Conservation (phyloP, 345 rosid genomes). For the Populus tremula region DNA sequence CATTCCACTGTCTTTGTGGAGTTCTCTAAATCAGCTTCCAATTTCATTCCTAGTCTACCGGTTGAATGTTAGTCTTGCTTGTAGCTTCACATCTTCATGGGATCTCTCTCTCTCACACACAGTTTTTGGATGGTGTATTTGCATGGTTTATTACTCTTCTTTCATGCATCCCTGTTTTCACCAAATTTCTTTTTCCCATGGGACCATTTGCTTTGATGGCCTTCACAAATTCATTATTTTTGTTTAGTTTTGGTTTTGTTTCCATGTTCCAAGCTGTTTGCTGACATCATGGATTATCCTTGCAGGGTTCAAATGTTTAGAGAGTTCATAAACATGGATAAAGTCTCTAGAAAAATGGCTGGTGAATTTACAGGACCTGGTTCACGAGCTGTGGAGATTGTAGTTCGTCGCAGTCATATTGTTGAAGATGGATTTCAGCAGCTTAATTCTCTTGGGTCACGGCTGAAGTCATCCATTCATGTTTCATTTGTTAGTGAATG, state of each 20-base stretch:
- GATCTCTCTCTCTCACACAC: not conserved
- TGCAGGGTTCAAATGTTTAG: slow-evolving; percentile 94
- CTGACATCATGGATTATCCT: slow-evolving; percentile 30
- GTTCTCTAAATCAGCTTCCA: too few relatives aligned
- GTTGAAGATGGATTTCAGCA: slow-evolving; percentile 94
- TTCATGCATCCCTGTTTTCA: not conserved
- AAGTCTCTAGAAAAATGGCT: slow-evolving; percentile 79
- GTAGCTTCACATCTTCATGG: not conserved
- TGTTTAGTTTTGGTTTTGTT: slow-evolving; percentile 7
- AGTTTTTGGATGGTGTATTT: too few relatives aligned
- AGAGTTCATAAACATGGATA: slow-evolving; percentile 88
- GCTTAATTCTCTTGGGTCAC: slow-evolving; percentile 72
- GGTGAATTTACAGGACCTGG: slow-evolving; percentile 89
- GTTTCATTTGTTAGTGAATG: slow-evolving; percentile 94
- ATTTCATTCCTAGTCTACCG: too few relatives aligned
- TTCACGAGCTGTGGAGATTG: slow-evolving; percentile 78
- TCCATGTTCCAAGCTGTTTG: slow-evolving; percentile 14
- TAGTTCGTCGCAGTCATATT: slow-evolving; percentile 81
- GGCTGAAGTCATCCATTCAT: slow-evolving; percentile 85
- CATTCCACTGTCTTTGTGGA: too few relatives aligned
- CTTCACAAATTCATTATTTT: not conserved
- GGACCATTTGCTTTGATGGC: not conserved
- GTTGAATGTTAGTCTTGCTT: not conserved
- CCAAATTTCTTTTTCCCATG: not conserved
- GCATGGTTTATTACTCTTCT: not conserved